Evolutionary conservation across 2,329 filamentous ascomycete species (phyloP).

Genomic region (Fusarium citri): DNA sequence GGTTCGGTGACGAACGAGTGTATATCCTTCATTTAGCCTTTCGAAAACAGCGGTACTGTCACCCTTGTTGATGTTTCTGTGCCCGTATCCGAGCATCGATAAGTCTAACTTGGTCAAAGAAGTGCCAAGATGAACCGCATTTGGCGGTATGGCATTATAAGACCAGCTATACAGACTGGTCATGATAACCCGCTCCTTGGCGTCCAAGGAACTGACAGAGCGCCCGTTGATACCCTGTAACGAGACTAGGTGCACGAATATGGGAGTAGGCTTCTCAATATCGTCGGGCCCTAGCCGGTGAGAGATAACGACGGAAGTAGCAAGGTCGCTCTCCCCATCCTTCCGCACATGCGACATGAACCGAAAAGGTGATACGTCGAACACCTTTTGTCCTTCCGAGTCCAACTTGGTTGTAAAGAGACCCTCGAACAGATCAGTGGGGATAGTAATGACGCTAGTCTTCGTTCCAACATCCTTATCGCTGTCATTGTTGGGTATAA

Average conservation of each 20-base stretch:
- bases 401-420: neutral
- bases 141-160: neutral
- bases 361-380: neutral
- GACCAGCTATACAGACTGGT: neutral
- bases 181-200: neutral
- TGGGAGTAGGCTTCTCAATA: neutral
- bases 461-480: neutral
- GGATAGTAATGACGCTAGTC: neutral
- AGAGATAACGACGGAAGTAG: neutral
- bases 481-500: neutral
- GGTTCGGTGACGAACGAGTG: neutral
- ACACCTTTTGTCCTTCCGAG: neutral
- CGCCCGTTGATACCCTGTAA: neutral
- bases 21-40: neutral
- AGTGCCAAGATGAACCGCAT: neutral
- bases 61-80: neutral
- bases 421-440: neutral
- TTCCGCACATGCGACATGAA: neutral
- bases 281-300: neutral
- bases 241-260: neutral
- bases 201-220: neutral
- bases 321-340: rapidly evolving
- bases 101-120: neutral
- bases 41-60: too few species aligned
- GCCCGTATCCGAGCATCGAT: neutral